Evolutionary conservation across 1,139 yeast species (phyloP), one percentile per base, ranked within the genome.

Genomic region (Pichia sp.): DNA sequence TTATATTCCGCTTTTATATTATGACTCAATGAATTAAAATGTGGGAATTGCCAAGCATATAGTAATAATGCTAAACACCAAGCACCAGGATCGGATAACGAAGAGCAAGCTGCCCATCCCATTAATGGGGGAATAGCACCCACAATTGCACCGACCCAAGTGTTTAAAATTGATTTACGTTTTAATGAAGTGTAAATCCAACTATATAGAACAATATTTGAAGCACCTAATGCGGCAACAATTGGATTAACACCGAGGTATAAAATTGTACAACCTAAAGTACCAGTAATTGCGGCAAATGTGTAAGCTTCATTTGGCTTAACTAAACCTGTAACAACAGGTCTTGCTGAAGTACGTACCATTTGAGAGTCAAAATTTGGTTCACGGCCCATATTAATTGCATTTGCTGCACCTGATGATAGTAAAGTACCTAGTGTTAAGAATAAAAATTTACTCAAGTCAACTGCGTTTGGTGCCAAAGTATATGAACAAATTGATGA

Each of bases 31-130:
- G 97, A 80, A 69, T 92, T 92, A 71, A 92, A 92, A 66, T 92
- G 99, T 4, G 99, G 99, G 65, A 92, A 92, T 68, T 92, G 99
- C 99, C 99, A 92, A 5, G 97, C 96, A 64, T 86, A 92, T 39
- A 92, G 71, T 48, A 94, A 69, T 0, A 85, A 89, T 1, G 97
- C 97, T 34, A 90, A 70, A 61, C 94, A 82, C 97, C 97, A 92
- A 3, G 95, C 95, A 8, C 94, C 97, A 0, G 97, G 97, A 54
- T 87, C 88, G 5, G 73, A 59, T 44, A 92, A 69, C 1, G 95
- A 79, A 2, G 87, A 80, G 4, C 96, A 85, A 0, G 97, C 96
- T 1, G 96, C 96, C 98, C 98, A 92, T 2, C 99, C 99, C 99
- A 92, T 92, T 46, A 94, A 73, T 30, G 99, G 99, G 1, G 99